Evolutionary conservation across 2,329 filamentous ascomycete species (phyloP).

Genomic region (Fusarium palustre): DNA sequence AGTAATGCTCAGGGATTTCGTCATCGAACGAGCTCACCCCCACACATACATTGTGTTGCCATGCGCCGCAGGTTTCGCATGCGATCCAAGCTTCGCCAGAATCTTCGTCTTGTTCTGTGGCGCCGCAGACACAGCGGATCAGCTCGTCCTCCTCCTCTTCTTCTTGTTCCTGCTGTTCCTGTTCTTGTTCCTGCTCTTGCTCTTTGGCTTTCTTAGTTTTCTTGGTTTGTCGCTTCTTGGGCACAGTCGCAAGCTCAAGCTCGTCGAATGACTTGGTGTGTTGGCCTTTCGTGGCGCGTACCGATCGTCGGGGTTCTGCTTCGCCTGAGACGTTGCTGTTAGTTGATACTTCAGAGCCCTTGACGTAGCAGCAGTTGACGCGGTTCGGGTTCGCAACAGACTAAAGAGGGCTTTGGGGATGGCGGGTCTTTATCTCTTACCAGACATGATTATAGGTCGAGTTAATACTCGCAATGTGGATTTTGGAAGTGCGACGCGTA

Average conservation of each 20-base stretch:
- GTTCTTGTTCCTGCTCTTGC: constrained; percentile 63
- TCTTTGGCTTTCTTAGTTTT: constrained; percentile 72
- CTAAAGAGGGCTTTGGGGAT: constrained; percentile 30
- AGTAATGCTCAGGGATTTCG: constrained; percentile 85
- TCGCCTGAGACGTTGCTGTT: constrained; percentile 55
- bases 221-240: constrained; percentile 65
- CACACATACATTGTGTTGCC: constrained; percentile 98
- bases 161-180: constrained; percentile 62
- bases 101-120: constrained; percentile 85
- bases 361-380: constrained; percentile 22
- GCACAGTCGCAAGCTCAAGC: constrained; percentile 68
- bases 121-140: constrained; percentile 93
- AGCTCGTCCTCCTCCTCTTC: constrained; percentile 70
- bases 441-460: constrained; percentile 49
- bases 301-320: constrained; percentile 88
- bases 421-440: constrained; percentile 49
- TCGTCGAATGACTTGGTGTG: constrained; percentile 89
- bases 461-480: constrained; percentile 8
- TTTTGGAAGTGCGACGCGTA: constrained; percentile 21
- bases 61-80: constrained; percentile 90
- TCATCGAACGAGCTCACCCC: constrained; percentile 83
- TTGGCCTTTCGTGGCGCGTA: constrained; percentile 95
- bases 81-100: constrained; percentile 93
- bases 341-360: constrained; percentile 33
- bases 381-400: constrained; percentile 21